phyloP scores from a whole-genome alignment of 192 early-diverging fungal genomes.

The Phycomyces blakesleeanus region DNA sequence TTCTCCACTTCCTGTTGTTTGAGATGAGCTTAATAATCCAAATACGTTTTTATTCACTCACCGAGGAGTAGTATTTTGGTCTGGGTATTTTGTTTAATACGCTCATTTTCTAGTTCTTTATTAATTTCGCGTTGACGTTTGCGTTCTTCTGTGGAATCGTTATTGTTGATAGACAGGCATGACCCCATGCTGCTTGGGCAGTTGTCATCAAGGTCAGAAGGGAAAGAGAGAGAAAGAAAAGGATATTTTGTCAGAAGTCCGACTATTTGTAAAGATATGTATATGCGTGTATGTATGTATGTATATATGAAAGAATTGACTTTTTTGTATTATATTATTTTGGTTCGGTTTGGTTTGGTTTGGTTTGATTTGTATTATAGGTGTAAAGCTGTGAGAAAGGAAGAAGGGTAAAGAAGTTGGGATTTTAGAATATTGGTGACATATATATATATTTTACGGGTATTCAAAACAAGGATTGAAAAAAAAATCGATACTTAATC shows the following conservation, averaged over 20 bases:
- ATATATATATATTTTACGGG: no score
- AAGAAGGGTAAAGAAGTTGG: no score
- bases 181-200: slow-evolving; percentile 2
- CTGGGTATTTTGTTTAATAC: neutral
- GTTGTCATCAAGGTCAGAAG: neutral
- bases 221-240: neutral
- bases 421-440: no score
- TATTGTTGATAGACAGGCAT: neutral
- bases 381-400: no score
- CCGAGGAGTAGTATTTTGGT: neutral
- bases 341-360: no score
- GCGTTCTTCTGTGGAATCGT: neutral
- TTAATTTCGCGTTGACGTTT: neutral
- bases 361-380: no score
- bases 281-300: neutral
- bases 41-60: neutral
- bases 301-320: neutral
- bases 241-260: neutral
- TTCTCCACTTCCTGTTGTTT: slow-evolving; percentile 75
- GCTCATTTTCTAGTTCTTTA: neutral
- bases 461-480: no score
- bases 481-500: no score
- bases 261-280: neutral
- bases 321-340: no score
- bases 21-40: neutral